Conservation (phyloP, 108 stramenopile genomes). For the Cyclostephanos tholiformis region DNA sequence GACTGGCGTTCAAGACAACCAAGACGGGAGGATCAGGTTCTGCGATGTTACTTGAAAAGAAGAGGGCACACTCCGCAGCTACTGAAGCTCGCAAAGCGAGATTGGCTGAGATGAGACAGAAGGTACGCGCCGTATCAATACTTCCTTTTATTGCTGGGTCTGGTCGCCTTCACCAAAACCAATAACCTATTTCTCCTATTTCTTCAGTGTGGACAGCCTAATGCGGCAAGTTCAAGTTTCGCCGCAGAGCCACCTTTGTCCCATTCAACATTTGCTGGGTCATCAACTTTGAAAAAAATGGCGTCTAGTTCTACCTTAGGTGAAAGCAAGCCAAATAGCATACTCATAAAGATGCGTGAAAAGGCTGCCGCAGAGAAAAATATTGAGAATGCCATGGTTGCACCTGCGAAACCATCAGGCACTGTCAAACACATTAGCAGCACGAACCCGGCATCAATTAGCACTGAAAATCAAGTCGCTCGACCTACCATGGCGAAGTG, state of each 20-base stretch:
- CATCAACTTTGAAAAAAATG: slow-evolving; percentile 35
- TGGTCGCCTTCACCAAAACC: slow-evolving; percentile 24
- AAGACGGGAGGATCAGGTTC: slow-evolving; percentile 16
- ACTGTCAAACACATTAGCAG: slow-evolving; percentile 12
- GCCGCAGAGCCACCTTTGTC: slow-evolving; percentile 16
- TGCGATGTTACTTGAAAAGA: slow-evolving; percentile 35
- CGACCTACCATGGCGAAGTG: slow-evolving; percentile 17
- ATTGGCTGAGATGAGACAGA: slow-evolving; percentile 53
- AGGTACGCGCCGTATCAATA: slow-evolving; percentile 40
- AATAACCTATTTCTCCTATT: slow-evolving; percentile 28
- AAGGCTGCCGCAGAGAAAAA: slow-evolving; percentile 57
- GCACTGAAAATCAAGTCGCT: slow-evolving; percentile 11
- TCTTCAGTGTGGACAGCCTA: slow-evolving; percentile 29
- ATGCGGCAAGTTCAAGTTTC: slow-evolving; percentile 12
- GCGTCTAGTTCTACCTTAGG: slow-evolving; percentile 35
- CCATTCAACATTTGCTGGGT: slow-evolving; percentile 36
- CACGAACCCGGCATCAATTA: slow-evolving; percentile 17
- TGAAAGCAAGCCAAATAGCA: slow-evolving; percentile 23
- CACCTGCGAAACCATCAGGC: slow-evolving; percentile 10
- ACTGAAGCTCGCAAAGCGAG: slow-evolving; percentile 57
- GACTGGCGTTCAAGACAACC: slow-evolving; percentile 6
- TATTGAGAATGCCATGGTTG: slow-evolving; percentile 18
- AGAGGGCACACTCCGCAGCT: slow-evolving; percentile 45
- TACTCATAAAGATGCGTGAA: slow-evolving; percentile 73
- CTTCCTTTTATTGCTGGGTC: slow-evolving; percentile 21